A percentile compares a stretch with the other conserved stretches of the same genome.
Conservation (phyloP, 768 basidiomycete genomes). For the Cystofilobasidium ferigula region DNA sequence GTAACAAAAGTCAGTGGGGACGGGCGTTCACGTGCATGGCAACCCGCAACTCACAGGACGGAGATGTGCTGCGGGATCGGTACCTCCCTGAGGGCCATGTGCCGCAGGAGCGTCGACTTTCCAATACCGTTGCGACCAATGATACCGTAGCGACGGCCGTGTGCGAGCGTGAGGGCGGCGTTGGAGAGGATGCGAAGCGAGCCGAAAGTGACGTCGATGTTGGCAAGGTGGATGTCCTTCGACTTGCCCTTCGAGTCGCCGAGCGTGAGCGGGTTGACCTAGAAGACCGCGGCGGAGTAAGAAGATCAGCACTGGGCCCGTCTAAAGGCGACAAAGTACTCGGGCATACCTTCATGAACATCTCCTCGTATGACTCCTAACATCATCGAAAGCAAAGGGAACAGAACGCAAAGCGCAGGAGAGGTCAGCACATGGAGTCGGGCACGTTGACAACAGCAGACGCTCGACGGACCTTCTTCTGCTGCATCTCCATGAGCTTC, state of each 20-base stretch:
- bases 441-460: not conserved
- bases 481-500: slow-evolving; percentile 81
- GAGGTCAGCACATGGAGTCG: not conserved
- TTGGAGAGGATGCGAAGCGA: slow-evolving; percentile 91
- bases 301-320: not conserved
- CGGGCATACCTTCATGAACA: slow-evolving; percentile 79
- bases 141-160: slow-evolving; percentile 80
- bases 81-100: slow-evolving; percentile 89
- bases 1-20: not conserved
- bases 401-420: slow-evolving; percentile 2
- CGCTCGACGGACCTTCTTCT: slow-evolving; percentile 59
- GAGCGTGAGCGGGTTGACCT: slow-evolving; percentile 83
- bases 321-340: not conserved
- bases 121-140: slow-evolving; percentile 92
- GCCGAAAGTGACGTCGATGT: slow-evolving; percentile 91
- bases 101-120: slow-evolving; percentile 88
- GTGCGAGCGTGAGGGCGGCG: slow-evolving; percentile 72
- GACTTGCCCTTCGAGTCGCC: slow-evolving; percentile 79
- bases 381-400: not conserved
- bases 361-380: slow-evolving; percentile 96
- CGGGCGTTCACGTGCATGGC: not conserved
- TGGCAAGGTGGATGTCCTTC: slow-evolving; percentile 89
- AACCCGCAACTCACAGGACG: slow-evolving; percentile 48
- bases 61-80: slow-evolving; percentile 89
- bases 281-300: not conserved